Percentiles rank a stretch among this genome's conserved stretches.
These are phyloP conservation scores for Aureobasidium pullulans DNA, from an alignment of 2,329 filamentous ascomycete species.

Conservation along the genomic window DNA sequence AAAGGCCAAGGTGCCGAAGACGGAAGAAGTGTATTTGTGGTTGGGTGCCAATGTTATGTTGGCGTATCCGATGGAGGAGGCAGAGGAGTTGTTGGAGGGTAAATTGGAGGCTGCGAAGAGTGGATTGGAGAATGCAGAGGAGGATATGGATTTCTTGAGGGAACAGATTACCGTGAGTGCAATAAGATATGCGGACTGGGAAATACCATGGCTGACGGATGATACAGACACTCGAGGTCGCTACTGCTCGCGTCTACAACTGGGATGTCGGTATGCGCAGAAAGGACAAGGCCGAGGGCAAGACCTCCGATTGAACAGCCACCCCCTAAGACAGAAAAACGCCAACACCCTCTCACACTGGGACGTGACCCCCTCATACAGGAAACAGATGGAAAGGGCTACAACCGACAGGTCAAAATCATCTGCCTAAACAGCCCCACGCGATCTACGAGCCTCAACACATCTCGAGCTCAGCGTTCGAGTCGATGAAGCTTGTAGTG, in stretches of 20 bases:
- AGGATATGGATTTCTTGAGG: conserved; percentile 89
- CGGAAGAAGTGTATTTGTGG: conserved; percentile 93
- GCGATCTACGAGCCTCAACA: no score
- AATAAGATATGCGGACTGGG: no score
- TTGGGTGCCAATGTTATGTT: conserved; percentile 99
- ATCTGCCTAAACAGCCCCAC: no score
- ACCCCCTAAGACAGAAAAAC: background rate
- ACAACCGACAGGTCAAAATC: no score
- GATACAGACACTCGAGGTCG: conserved; percentile 86
- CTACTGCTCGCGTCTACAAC: conserved; percentile 95
- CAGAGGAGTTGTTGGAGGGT: conserved; percentile 65
- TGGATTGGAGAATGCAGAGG: conserved; percentile 81
- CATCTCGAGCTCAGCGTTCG: no score
- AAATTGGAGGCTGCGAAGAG: conserved; percentile 74
- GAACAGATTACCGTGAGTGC: conserved; percentile 85
- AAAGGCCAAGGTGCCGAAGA: conserved; percentile 72
- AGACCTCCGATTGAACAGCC: background rate
- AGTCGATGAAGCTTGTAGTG: no score
- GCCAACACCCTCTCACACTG: background rate
- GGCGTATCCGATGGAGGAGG: conserved; percentile 84
- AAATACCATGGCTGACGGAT: background rate
- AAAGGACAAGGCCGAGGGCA: conserved; percentile 61
- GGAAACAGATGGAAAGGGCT: no score
- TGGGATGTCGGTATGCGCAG: conserved; percentile 96
- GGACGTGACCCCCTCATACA: no score